Evolutionary conservation across 208 protist genomes (phyloP), one percentile per base, ranked within the genome.

Genomic region (Acanthamoeba royreba): DNA sequence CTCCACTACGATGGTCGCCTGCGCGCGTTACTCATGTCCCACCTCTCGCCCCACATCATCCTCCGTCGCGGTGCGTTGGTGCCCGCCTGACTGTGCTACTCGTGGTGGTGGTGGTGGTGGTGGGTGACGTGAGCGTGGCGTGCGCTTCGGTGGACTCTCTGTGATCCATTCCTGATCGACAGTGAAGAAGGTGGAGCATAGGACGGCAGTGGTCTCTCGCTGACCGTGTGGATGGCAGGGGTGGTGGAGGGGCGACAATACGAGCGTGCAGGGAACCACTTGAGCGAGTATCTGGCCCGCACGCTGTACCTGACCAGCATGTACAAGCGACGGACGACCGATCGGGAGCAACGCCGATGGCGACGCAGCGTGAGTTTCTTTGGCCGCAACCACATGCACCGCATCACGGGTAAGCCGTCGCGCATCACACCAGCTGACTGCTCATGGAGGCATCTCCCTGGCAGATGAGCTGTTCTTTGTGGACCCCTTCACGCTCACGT

Each of bases 11-110:
- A 63, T 28, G 45, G 45, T 28, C 2, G 13, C 1, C 49, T 35
- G 33, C 35, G 38, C 46, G 45, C 52, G 4, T 52, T 92, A 17
- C 28, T 38, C 43, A 92, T 92, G 87, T 25, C 11, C 25, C 45
- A 43, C 28, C 87, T 92, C 61, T 92, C 87, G 17, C 87, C 87
- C 5, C 87, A 92, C 87, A 79, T 92, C 40, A 92, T 92, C 40
- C 47, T 92, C 5, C 40, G 87, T 19, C 22, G 47, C 7, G 87
- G 87, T 88, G 55, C 25, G 4, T n/a, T 77, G 25, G 15, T 40
- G 8, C 19, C 19, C 55, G 19, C 55, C 19, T 66, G 55, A 28
- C n/a, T 7, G 58, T 69, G n/a, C 58, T n/a, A n/a, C n/a, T n/a
- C n/a, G n/a, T n/a, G n/a, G n/a, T n/a, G n/a, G n/a, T n/a, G n/a